Evolutionary conservation across 2,329 filamentous ascomycete genomes (phyloP).

Genomic region (Cordyceps javanica): DNA sequence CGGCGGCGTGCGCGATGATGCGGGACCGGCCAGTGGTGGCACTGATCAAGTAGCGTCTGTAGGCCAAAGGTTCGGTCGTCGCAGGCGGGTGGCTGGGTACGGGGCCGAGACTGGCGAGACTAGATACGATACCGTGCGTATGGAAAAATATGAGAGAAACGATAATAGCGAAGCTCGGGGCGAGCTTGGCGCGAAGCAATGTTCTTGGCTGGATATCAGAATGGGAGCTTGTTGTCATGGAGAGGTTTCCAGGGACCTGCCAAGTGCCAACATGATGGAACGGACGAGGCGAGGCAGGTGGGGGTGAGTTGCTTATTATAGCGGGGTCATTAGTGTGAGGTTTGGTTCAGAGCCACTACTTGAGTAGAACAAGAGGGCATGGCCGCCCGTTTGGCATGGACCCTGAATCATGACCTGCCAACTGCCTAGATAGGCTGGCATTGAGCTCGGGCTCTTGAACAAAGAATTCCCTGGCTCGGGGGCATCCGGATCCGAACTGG

Average conservation of each 20-base stretch:
- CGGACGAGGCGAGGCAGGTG: background rate
- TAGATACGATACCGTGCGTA: background rate
- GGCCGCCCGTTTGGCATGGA: too few species aligned
- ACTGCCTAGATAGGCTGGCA: too few species aligned
- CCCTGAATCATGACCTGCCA: too few species aligned
- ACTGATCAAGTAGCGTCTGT: background rate
- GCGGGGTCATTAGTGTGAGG: too few species aligned
- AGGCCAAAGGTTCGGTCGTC: background rate
- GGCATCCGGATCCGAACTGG: too few species aligned
- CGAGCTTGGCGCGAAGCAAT: background rate
- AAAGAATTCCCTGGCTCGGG: too few species aligned
- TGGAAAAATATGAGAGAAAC: background rate
- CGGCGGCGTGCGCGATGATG: background rate
- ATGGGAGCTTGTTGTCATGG: conserved; percentile 7
- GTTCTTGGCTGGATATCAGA: background rate
- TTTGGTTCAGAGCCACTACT: too few species aligned
- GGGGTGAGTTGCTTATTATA: conserved; percentile 1
- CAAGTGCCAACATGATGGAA: conserved; percentile 1
- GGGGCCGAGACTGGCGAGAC: background rate
- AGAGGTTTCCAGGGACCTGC: conserved; percentile 10
- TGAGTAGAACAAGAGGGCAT: too few species aligned
- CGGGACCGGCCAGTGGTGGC: background rate
- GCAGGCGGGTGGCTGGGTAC: background rate
- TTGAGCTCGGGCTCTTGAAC: background rate
- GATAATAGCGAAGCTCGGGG: background rate